A percentile compares a stretch with the other conserved stretches of the same genome.
phyloP scores from a whole-genome alignment of 495 filamentous ascomycete species.

The Neurospora pannonica region DNA sequence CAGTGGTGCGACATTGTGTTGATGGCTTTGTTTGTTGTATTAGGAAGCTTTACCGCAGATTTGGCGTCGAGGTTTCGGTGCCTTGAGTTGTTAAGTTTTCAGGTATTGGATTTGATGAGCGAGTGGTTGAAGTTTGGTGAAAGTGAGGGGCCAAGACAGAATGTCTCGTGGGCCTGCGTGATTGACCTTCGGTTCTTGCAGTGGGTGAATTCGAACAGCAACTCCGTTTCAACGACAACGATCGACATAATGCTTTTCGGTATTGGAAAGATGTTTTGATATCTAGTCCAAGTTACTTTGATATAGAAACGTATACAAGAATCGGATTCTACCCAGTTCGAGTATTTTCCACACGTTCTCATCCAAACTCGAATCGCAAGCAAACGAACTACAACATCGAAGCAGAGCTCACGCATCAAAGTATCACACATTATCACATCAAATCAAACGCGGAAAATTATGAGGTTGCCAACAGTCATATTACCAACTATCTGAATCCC shows the following conservation, averaged over 20 bases:
- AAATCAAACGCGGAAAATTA: not conserved
- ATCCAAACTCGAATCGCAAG: not conserved
- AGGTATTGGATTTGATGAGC: not conserved
- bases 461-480: not conserved
- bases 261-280: not conserved
- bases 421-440: not conserved
- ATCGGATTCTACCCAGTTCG: not conserved
- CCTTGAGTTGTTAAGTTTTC: not conserved
- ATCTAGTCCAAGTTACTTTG: not conserved
- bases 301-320: not conserved
- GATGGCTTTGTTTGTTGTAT: not conserved
- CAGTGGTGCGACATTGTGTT: slow-evolving; percentile 35
- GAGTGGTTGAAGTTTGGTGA: not conserved
- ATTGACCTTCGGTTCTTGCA: not conserved
- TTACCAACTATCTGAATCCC: slow-evolving; percentile 8
- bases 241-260: not conserved
- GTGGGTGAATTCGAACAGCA: not conserved
- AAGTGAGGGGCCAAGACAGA: not conserved
- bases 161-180: not conserved
- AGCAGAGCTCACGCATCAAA: not conserved
- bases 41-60: not conserved
- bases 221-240: not conserved
- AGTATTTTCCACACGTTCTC: not conserved
- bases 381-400: not conserved
- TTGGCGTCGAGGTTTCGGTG: not conserved